phyloP scores from a whole-genome alignment of 192 early-diverging fungal species.

The Dispira simplex region DNA sequence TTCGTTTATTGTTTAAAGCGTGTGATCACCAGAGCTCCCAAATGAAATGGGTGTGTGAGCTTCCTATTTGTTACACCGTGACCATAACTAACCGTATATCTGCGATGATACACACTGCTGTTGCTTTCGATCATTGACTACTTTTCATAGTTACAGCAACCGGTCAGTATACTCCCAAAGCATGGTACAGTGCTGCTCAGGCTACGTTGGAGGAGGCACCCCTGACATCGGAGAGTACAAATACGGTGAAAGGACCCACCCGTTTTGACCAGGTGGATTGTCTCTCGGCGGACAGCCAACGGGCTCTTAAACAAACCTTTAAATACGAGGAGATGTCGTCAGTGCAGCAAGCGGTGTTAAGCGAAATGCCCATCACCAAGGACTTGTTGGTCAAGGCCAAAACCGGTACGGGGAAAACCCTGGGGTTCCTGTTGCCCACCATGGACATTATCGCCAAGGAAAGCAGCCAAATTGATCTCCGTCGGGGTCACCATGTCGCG shows the following conservation, averaged over 20 bases:
- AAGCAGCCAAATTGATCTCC: conserved; percentile 20
- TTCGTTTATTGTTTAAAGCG: too few relatives aligned
- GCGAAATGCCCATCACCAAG: conserved; percentile 39
- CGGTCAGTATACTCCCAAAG: background rate
- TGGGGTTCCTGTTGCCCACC: conserved; percentile 87
- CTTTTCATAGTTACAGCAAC: too few relatives aligned
- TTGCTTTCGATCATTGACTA: too few relatives aligned
- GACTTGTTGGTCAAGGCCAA: conserved; percentile 93
- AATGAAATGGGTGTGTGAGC: too few relatives aligned
- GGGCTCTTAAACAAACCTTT: conserved; percentile 45
- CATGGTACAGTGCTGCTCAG: background rate
- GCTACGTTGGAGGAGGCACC: background rate
- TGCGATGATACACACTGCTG: too few relatives aligned
- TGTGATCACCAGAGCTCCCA: too few relatives aligned
- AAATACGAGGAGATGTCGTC: conserved; percentile 61
- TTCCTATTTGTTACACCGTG: too few relatives aligned
- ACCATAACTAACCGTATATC: too few relatives aligned
- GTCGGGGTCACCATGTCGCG: conserved; percentile 31
- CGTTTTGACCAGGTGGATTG: background rate
- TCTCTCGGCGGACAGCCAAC: conserved; percentile 22
- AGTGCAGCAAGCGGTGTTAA: conserved; percentile 75
- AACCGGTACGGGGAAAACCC: conserved; percentile 95
- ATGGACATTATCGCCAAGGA: conserved; percentile 50
- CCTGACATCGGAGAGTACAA: too few relatives aligned
- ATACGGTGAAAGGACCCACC: background rate